These are phyloP conservation scores for Mimosa bimucronata DNA, from an alignment of 306 rosid species.

Conservation along the genomic window DNA sequence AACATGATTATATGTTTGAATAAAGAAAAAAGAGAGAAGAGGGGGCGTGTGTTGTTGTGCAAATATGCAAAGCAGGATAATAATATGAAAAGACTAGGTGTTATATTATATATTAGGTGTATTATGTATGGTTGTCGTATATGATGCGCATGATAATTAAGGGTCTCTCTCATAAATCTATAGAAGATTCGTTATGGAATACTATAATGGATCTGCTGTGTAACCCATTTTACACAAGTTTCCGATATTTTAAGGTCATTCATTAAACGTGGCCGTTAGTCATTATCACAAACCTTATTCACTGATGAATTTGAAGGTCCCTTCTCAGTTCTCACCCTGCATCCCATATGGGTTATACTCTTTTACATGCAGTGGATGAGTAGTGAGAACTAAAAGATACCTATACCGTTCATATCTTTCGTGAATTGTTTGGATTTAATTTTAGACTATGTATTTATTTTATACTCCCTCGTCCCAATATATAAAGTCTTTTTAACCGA, in stretches of 20 bases:
- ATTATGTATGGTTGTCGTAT: constrained; percentile 40
- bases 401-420: no score
- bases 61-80: not conserved
- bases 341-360: not conserved
- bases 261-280: constrained; percentile 7
- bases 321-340: not conserved
- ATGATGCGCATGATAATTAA: constrained; percentile 34
- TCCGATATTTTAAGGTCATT: not conserved
- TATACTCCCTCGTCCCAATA: no score
- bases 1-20: not conserved
- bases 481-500: no score
- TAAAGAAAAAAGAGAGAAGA: not conserved
- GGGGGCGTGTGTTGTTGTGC: not conserved
- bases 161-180: constrained; percentile 59
- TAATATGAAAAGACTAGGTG: constrained; percentile 4
- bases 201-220: not conserved
- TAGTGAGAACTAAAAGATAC: no score
- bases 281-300: not conserved
- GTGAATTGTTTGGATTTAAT: no score
- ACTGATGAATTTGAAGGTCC: not conserved
- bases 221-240: not conserved
- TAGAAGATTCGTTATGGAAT: constrained; percentile 41
- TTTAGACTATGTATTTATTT: no score
- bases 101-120: not conserved
- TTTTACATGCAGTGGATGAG: not conserved